These are phyloP conservation scores for Hydrangea macrophylla DNA, from an alignment of 148 eudicot species.

Conservation along the genomic window DNA sequence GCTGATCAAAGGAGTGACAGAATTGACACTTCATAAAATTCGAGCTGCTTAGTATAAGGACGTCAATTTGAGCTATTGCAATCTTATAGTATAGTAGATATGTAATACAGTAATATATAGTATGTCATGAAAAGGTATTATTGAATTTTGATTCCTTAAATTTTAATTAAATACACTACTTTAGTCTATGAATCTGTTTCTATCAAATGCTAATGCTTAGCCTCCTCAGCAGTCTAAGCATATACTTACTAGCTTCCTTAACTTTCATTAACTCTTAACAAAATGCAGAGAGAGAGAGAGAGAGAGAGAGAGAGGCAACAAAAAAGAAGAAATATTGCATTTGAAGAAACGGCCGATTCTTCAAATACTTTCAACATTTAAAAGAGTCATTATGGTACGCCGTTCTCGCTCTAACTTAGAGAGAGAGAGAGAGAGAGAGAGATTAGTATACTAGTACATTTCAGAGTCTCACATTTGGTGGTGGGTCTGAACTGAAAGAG, in stretches of 20 bases:
- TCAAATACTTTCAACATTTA: constrained; percentile 23
- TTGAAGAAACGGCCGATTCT: constrained; percentile 34
- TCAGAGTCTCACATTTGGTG: not conserved
- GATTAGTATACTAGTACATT: not conserved
- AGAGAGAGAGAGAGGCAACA: not conserved
- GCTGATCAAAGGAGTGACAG: too few species aligned
- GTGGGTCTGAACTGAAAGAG: not conserved
- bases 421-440: not conserved
- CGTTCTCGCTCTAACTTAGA: not conserved
- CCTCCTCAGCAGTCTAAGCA: not conserved
- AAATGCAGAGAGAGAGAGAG: too few species aligned
- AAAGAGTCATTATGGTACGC: constrained; percentile 5
- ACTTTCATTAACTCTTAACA: not conserved
- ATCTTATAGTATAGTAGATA: too few species aligned
- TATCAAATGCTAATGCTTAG: not conserved
- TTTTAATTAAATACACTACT: too few species aligned
- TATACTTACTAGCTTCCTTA: not conserved
- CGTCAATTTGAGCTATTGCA: too few species aligned
- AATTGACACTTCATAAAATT: too few species aligned
- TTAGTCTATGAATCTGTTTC: not conserved
- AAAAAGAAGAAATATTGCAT: constrained; percentile 17
- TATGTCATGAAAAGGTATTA: too few species aligned
- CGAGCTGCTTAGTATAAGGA: too few species aligned
- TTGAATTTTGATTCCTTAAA: too few species aligned
- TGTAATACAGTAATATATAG: too few species aligned